These are phyloP conservation scores for Protomyces lactucae-debilis DNA, from an alignment of 1,139 yeast species.

Conservation along the genomic window DNA sequence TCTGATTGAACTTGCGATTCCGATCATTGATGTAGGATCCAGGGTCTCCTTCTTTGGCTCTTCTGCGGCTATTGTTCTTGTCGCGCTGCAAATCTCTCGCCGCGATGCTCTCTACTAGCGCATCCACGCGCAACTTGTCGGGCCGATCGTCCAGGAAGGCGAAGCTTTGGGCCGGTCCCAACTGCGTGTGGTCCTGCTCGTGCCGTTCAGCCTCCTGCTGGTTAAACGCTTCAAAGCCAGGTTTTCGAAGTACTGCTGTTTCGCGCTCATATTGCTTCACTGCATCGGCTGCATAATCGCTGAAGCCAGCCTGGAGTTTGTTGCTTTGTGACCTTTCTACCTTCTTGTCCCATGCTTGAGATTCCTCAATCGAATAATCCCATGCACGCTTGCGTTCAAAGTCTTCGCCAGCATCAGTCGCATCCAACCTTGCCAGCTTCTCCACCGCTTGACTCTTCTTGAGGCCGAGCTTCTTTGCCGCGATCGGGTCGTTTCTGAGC, in stretches of 20 bases:
- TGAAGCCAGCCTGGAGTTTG: conserved; percentile 33
- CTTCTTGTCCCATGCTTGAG: conserved; percentile 59
- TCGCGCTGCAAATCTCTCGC: conserved; percentile 41
- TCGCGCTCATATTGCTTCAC: conserved; percentile 46
- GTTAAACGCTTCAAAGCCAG: conserved; percentile 2
- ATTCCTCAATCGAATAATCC: conserved; percentile 64
- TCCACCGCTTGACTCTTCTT: conserved; percentile 41
- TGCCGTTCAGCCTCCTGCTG: conserved; percentile 25
- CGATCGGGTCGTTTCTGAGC: conserved; percentile 39
- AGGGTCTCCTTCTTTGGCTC: conserved; percentile 42
- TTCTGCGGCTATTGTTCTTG: conserved; percentile 40
- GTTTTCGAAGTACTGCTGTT: conserved; percentile 41
- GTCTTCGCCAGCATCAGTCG: conserved; percentile 43
- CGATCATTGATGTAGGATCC: conserved; percentile 57
- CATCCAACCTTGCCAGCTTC: conserved; percentile 45
- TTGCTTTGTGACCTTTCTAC: conserved; percentile 37
- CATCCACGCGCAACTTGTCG: conserved; percentile 42
- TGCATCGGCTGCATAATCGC: conserved; percentile 34
- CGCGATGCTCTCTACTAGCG: conserved; percentile 44
- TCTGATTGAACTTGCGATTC: conserved; percentile 72
- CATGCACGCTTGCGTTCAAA: conserved; percentile 48
- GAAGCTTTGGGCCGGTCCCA: conserved; percentile 30
- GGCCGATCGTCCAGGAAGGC: conserved; percentile 40
- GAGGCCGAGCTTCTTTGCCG: conserved; percentile 39
- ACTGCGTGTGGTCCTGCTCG: conserved; percentile 2